Evolutionary conservation across 192 early-diverging fungal species (phyloP), one percentile per base, ranked within the genome.

Genomic region (Coemansia sp.): DNA sequence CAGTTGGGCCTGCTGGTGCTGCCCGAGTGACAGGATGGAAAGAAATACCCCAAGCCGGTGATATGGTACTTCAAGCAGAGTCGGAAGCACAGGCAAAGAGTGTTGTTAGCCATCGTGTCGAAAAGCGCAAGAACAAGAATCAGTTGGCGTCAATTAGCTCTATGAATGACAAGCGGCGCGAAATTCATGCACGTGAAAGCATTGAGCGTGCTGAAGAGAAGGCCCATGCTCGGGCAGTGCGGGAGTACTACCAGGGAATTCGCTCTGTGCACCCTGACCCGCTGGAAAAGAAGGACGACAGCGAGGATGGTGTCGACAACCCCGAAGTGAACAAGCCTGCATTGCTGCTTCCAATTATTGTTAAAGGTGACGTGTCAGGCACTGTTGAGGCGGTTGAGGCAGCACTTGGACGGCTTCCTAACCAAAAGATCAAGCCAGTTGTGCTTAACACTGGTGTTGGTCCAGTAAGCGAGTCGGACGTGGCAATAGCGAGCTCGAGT

Each of bases 1-100:
- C 86, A 60, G 94, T 91, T n/a, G 84, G 84, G 10, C 96, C 96
- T 4, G 92, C 92, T 21, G 85, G 79, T 3, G 91, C 96, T 4
- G 93, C 96, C 46, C 85, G 90, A 65, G 84, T 96, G 11, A 89
- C 86, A 68, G 96, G 96, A 3, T 98, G 96, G 96, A 93, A 93
- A 63, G 91, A 91, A 6, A 78, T 96, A 22, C 96, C 96, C 5
- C 77, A 83, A 36, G 93, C 96, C 14, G 96, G 96, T 22, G 94
- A 98, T 64, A 83, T 88, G 68, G 93, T 90, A 15, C 65, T 98
- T 21, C 88, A 92, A 47, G 90, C 90, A 2, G 82, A 83, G 36
- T 51, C 60, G 15, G 78, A 81, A 56, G 46, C 52, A 2, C 75
- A 86, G 37, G 94, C 93, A 37, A 94, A 93, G 78, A 83, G 82